Percentiles rank a stretch among this genome's conserved stretches.
phyloP scores from a whole-genome alignment of 2,329 filamentous ascomycete species.

The Huntiella bhutanensis region DNA sequence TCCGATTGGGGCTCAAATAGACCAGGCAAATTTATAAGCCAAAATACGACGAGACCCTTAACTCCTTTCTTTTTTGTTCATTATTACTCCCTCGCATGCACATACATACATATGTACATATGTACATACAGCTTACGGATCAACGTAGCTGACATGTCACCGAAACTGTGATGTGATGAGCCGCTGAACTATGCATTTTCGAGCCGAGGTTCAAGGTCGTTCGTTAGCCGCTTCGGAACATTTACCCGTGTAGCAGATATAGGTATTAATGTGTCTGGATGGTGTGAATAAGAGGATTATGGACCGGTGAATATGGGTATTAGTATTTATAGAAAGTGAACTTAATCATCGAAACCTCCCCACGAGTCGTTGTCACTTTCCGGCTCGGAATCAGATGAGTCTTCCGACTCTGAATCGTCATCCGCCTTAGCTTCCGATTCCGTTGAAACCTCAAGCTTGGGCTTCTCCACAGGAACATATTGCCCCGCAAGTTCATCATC shows the following conservation, averaged over 20 bases:
- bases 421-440: conserved; percentile 36
- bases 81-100: too few relatives aligned
- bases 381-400: conserved; percentile 1
- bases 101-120: too few relatives aligned
- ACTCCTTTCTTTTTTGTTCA: too few relatives aligned
- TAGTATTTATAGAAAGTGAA: neutral
- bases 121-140: too few relatives aligned
- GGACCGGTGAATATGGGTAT: neutral
- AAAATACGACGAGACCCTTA: too few relatives aligned
- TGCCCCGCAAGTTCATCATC: conserved; percentile 21
- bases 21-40: too few relatives aligned
- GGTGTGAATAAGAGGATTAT: neutral
- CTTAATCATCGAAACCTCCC: conserved; percentile 14
- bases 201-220: neutral
- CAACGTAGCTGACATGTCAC: too few relatives aligned
- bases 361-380: conserved; percentile 11
- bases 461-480: neutral
- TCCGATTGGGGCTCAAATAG: too few relatives aligned
- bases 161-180: too few relatives aligned
- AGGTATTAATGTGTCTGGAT: neutral
- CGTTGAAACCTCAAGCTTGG: conserved; percentile 15
- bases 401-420: conserved; percentile 14
- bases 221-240: neutral
- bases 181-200: neutral
- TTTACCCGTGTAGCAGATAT: neutral